Percentiles rank a stretch among this genome's conserved stretches.
Evolutionary conservation across 2,329 filamentous ascomycete species (phyloP).

Genomic region (Colletotrichum theobromicola): DNA sequence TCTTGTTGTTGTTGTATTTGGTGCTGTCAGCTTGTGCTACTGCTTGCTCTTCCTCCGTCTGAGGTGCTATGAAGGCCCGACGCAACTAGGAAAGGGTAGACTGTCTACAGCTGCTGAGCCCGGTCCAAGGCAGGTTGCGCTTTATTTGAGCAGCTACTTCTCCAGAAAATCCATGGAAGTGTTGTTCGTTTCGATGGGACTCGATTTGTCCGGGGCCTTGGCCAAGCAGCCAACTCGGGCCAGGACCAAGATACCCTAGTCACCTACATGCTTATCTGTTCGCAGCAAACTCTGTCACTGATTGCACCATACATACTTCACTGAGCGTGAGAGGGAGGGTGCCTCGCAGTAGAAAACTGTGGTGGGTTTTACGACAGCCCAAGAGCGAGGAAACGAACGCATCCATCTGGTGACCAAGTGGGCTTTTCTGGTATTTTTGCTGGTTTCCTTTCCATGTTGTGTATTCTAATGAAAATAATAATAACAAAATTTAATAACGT

Average conservation of each 20-base stretch:
- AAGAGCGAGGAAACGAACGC: not conserved
- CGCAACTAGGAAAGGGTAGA: not conserved
- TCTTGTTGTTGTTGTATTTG: not conserved
- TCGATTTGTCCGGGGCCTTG: not conserved
- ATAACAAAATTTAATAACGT: too few relatives aligned
- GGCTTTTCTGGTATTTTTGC: not conserved
- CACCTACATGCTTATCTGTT: not conserved
- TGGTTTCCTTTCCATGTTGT: too few relatives aligned
- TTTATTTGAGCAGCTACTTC: not conserved
- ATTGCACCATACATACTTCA: not conserved
- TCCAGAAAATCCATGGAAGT: not conserved
- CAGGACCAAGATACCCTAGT: not conserved
- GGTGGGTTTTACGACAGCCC: too few relatives aligned
- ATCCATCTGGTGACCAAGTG: not conserved
- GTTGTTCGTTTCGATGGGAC: not conserved
- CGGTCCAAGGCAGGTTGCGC: not conserved
- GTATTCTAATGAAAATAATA: too few relatives aligned
- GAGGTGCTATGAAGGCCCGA: not conserved
- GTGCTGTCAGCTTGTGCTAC: not conserved
- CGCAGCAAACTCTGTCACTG: not conserved
- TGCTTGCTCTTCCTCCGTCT: not conserved
- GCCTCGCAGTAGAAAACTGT: not conserved
- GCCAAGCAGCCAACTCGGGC: not conserved
- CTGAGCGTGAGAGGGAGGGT: not conserved
- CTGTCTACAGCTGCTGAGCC: not conserved